Percentiles rank a stretch among this genome's conserved stretches.
Conservation (phyloP, 2,329 filamentous ascomycete species). For the Bipolaris oryzae region DNA sequence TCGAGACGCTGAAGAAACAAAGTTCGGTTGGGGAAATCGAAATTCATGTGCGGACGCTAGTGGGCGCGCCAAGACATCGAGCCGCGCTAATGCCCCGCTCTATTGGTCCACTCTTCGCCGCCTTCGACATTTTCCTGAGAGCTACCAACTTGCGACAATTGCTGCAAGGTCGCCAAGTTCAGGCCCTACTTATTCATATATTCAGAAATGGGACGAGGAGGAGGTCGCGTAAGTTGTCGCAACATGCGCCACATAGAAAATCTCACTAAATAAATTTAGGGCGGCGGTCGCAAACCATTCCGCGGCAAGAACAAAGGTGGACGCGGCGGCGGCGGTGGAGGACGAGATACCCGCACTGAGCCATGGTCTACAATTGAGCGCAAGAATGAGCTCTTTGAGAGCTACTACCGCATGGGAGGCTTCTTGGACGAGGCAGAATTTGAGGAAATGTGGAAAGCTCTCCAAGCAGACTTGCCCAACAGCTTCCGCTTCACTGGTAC, state of each 20-base stretch:
- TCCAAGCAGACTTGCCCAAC: constrained; percentile 88
- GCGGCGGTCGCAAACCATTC: constrained; percentile 39
- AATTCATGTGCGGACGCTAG: constrained; percentile 39
- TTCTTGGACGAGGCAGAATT: constrained; percentile 79
- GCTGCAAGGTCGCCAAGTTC: constrained; percentile 15
- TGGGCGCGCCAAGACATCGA: constrained; percentile 29
- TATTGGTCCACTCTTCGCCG: constrained; percentile 18
- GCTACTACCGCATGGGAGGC: constrained; percentile 75
- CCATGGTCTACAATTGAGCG: constrained; percentile 67
- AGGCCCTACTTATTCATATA: constrained; percentile 8
- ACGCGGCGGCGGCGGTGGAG: constrained; percentile 37
- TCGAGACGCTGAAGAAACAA: constrained; percentile 33
- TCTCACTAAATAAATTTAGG: constrained; percentile 28
- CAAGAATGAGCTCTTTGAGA: constrained; percentile 82
- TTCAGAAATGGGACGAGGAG: constrained; percentile 36
- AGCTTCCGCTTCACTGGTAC: constrained; percentile 98
- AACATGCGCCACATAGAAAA: background rate
- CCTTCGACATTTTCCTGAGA: constrained; percentile 37
- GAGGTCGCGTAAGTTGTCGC: constrained; percentile 34
- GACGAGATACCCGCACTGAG: constrained; percentile 39
- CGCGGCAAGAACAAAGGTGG: constrained; percentile 39
- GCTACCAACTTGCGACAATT: constrained; percentile 30
- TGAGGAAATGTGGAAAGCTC: constrained; percentile 79
- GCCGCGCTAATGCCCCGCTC: constrained; percentile 14
- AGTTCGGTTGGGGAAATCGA: constrained; percentile 18